Percentiles rank a stretch among this genome's conserved stretches.
These are phyloP conservation scores for Globisporangium okanoganense DNA, from an alignment of 352 stramenopile genomes.

Conservation along the genomic window DNA sequence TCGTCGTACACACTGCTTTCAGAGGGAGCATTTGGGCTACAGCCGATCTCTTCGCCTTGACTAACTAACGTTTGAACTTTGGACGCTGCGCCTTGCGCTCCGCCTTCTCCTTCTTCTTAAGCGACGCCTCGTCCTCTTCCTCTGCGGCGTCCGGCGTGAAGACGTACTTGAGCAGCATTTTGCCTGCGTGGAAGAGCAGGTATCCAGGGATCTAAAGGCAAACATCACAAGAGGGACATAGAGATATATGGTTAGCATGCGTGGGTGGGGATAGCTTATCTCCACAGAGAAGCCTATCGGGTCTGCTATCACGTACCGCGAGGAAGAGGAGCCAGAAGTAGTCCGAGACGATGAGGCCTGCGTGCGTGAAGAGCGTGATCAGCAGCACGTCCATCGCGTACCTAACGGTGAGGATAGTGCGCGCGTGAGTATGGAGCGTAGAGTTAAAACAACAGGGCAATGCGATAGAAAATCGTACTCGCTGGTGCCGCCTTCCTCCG, in stretches of 20 bases:
- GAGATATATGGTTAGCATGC: not conserved
- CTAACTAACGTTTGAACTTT: constrained; percentile 30
- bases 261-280: not conserved
- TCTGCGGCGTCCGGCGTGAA: constrained; percentile 61
- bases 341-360: constrained; percentile 69
- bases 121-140: constrained; percentile 44
- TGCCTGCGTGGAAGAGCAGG: constrained; percentile 74
- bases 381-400: constrained; percentile 87
- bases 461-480: constrained; percentile 23
- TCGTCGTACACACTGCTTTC: not conserved
- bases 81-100: constrained; percentile 55
- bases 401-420: constrained; percentile 14
- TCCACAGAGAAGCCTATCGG: no score
- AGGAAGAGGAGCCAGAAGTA: constrained; percentile 88
- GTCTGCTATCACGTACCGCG: constrained; percentile 31
- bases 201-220: constrained; percentile 73
- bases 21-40: no score
- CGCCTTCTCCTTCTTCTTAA: constrained; percentile 78
- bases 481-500: constrained; percentile 72
- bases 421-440: constrained; percentile 9
- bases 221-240: no score
- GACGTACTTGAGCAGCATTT: constrained; percentile 79
- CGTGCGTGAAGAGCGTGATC: constrained; percentile 77
- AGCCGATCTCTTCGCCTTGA: no score
- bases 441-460: no score